Conservation (phyloP, 1,284 basidiomycete genomes). For the Cutaneotrichosporon daszewskae region DNA sequence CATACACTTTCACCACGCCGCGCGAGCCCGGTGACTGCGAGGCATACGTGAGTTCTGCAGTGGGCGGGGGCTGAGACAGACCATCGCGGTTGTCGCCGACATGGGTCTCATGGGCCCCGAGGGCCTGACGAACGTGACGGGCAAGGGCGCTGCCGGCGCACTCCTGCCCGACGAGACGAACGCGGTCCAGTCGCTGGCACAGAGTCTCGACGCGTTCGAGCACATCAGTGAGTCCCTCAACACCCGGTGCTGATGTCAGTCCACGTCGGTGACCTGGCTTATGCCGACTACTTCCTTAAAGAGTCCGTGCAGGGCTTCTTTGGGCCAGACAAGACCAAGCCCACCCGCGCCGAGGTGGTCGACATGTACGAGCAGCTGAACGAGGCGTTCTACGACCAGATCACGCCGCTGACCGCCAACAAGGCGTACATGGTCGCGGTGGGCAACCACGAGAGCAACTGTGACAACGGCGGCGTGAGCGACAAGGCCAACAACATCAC, state of each 20-base stretch:
- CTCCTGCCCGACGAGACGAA: conserved; percentile 29
- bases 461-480: conserved; percentile 19
- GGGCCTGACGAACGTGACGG: conserved; percentile 26
- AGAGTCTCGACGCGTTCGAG: conserved; percentile 28
- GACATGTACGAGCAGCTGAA: conserved; percentile 30
- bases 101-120: conserved; percentile 36
- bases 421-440: conserved; percentile 32
- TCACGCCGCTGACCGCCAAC: conserved; percentile 23
- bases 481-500: conserved; percentile 27
- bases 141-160: conserved; percentile 15
- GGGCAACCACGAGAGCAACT: conserved; percentile 32
- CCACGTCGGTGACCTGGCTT: conserved; percentile 29
- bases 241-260: neutral
- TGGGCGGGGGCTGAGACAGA: neutral
- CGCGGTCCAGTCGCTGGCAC: conserved; percentile 29
- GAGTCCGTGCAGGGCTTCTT: conserved; percentile 24
- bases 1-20: conserved; percentile 24
- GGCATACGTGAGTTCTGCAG: conserved; percentile 11
- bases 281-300: conserved; percentile 34
- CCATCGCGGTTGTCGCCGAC: conserved; percentile 27
- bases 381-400: conserved; percentile 37
- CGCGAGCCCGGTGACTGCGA: conserved; percentile 15
- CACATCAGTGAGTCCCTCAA: neutral
- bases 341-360: conserved; percentile 14
- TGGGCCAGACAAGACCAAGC: conserved; percentile 10